Conservation (phyloP, 192 early-diverging fungal genomes). For the Backusella tarrabulga region DNA sequence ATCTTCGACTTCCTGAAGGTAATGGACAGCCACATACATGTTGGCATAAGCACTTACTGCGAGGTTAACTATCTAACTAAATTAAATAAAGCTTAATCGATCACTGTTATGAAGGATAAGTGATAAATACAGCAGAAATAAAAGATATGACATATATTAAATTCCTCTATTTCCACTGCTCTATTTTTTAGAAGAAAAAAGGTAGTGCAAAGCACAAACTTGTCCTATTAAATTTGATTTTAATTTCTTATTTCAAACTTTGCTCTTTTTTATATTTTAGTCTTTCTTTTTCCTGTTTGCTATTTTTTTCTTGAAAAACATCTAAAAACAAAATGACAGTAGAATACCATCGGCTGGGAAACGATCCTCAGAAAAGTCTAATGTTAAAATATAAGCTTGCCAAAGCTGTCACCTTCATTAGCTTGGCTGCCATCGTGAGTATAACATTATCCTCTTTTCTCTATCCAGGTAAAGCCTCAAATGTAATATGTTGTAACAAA, state of each 20-base stretch:
- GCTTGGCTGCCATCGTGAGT: not conserved
- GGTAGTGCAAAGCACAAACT: not conserved
- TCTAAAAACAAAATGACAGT: not conserved
- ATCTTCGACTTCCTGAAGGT: not conserved
- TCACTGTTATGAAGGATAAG: not conserved
- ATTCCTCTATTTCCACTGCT: not conserved
- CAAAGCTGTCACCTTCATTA: not conserved
- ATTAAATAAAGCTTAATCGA: not conserved
- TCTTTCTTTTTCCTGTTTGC: not conserved
- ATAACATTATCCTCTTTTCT: not conserved
- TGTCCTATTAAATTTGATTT: constrained; percentile 1
- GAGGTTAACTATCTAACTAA: not conserved
- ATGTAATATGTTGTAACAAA: not conserved
- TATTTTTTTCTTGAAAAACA: not conserved
- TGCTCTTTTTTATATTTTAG: not conserved
- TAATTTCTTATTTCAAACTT: not conserved
- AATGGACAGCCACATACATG: not conserved
- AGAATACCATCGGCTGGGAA: not conserved
- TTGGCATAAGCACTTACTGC: not conserved
- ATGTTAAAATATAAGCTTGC: not conserved
- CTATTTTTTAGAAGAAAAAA: not conserved
- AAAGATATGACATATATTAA: not conserved
- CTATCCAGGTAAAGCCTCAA: not conserved
- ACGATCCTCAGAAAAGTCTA: not conserved
- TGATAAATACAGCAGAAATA: not conserved